phyloP scores from a whole-genome alignment of 768 basidiomycete genomes.

The Suillus weaverae region DNA sequence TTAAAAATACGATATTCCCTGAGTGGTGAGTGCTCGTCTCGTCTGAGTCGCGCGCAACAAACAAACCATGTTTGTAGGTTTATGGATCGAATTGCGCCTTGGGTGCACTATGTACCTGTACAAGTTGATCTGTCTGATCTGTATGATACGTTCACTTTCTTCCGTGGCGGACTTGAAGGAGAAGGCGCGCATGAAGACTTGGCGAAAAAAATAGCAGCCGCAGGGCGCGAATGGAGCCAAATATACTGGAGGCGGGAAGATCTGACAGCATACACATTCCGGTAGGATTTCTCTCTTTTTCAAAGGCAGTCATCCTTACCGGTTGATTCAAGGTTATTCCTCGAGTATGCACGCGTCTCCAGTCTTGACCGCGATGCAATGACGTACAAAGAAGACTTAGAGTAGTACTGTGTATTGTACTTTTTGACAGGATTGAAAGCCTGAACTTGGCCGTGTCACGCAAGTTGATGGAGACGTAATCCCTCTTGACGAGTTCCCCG shows the following conservation, averaged over 20 bases:
- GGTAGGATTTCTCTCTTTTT: constrained; percentile 37
- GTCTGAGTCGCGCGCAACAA: neutral
- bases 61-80: constrained; percentile 39
- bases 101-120: constrained; percentile 76
- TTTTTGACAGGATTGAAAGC: too few relatives aligned
- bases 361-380: constrained; percentile 43
- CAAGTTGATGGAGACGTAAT: neutral
- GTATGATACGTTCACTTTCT: constrained; percentile 72
- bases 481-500: neutral
- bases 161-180: constrained; percentile 61
- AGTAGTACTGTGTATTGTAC: neutral
- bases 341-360: constrained; percentile 55
- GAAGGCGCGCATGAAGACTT: constrained; percentile 61
- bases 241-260: constrained; percentile 62
- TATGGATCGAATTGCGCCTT: constrained; percentile 56
- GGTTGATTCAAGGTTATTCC: constrained; percentile 37
- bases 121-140: constrained; percentile 66
- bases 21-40: constrained; percentile 53
- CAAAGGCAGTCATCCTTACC: neutral
- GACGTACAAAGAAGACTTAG: constrained; percentile 26
- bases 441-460: neutral
- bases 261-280: constrained; percentile 56
- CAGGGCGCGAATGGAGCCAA: constrained; percentile 58
- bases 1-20: constrained; percentile 72
- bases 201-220: constrained; percentile 53